Percentiles rank a stretch among this genome's conserved stretches.
These are phyloP conservation scores for Porpolomopsis calyptriformis DNA, from an alignment of 768 basidiomycete species.

Conservation along the genomic window DNA sequence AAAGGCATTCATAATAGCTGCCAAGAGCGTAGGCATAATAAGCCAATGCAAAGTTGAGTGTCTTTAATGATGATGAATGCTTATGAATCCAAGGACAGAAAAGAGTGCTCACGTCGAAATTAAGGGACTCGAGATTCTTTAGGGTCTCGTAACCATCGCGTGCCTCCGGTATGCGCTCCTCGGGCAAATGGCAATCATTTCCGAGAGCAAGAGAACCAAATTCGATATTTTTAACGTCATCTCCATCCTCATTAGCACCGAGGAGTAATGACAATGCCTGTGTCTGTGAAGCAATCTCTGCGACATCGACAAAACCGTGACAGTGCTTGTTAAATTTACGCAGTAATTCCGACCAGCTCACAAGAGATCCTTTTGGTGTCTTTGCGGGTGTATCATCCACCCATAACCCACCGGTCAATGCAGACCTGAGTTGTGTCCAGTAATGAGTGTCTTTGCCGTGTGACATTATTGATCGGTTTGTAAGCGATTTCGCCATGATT, in stretches of 20 bases:
- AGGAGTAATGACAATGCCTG: slow-evolving; percentile 53
- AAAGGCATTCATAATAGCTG: slow-evolving; percentile 51
- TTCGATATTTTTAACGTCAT: slow-evolving; percentile 29
- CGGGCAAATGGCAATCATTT: slow-evolving; percentile 46
- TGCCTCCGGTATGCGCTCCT: slow-evolving; percentile 51
- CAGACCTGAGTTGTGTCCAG: slow-evolving; percentile 61
- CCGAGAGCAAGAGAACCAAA: slow-evolving; percentile 30
- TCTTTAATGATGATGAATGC: slow-evolving; percentile 30
- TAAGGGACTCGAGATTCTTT: slow-evolving; percentile 37
- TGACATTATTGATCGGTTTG: neutral
- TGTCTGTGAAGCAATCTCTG: slow-evolving; percentile 58
- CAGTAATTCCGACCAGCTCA: slow-evolving; percentile 71
- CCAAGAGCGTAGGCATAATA: slow-evolving; percentile 76
- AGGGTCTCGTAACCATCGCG: slow-evolving; percentile 42
- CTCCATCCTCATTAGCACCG: slow-evolving; percentile 44
- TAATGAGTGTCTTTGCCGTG: slow-evolving; percentile 60
- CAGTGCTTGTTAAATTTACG: slow-evolving; percentile 86
- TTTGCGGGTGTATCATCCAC: slow-evolving; percentile 49
- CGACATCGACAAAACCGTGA: slow-evolving; percentile 44
- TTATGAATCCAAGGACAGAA: slow-evolving; percentile 5
- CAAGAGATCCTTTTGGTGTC: slow-evolving; percentile 35
- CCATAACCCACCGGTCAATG: slow-evolving; percentile 71
- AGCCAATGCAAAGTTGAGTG: slow-evolving; percentile 56
- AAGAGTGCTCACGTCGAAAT: slow-evolving; percentile 44
- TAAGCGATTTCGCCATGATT: too few species aligned